Base-by-base conservation (phyloP, 108 stramenopile genomes). In the Ochromonas danica region DNA sequence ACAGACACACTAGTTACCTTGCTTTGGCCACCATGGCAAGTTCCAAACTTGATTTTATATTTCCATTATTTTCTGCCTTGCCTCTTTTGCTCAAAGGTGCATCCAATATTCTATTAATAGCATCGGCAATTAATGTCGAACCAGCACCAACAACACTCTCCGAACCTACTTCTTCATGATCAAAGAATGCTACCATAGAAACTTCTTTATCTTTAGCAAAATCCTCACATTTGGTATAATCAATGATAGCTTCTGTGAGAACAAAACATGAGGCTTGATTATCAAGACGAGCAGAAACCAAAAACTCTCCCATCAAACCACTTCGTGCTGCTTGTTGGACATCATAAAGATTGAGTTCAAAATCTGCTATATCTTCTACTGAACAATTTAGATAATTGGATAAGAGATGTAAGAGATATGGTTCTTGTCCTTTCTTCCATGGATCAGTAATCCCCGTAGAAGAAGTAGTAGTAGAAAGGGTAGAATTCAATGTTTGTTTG, bases 101-200 rank as follows among this genome's bases (percentile, higher is more conserved):
- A n/a, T n/a, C n/a, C n/a, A n/a, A n/a, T n/a, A 96, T 92, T 0
- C 92, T 84, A 25, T 82, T 78, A 10, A 96, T 88, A 10, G 93
- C 86, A 57, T 94, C 93, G 28, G 77, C 85, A 42, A 94, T 81
- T 51, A 96, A 90, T 6, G 93, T 91, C 38, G 89, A 89, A 45
- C 93, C 95, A 3, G 95, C 95, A 25, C 95, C 93, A 17, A 51
- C 14, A 6, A 51, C 45, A 51, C 45, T 51, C 22, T 51, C 45
- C 22, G 86, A 90, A 33, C 97, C 96, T 33, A 97, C 91, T 81
- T 98, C 98, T 86, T 98, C 98, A 78, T 98, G 95, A 85, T 98
- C 98, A 81, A 97, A 98, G 71, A 97, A 88, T 1, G 91, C 94
- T 45, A 95, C 86, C 82, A 96, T 86, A 41, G 89, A 85, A 39